A percentile compares a stretch with the other conserved stretches of the same genome.
phyloP scores from a whole-genome alignment of 2,329 filamentous ascomycete genomes.

The Chaetothyriales sp. region DNA sequence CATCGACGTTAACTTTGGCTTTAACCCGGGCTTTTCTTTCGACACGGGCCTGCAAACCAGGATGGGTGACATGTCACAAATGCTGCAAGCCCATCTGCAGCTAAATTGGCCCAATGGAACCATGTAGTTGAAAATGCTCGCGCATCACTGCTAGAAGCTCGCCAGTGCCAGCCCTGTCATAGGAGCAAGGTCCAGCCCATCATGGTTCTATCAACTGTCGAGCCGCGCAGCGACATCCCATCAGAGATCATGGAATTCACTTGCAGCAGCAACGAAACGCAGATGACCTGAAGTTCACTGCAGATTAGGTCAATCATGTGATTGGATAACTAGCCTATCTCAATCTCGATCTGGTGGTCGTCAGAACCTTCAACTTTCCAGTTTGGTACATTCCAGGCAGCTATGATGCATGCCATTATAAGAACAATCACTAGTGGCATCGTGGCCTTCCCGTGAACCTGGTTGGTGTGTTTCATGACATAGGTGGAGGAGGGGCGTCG shows the following conservation, averaged over 20 bases:
- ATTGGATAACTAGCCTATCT: not conserved
- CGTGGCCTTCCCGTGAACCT: not conserved
- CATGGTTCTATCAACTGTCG: too few relatives aligned
- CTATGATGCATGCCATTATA: not conserved
- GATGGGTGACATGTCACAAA: not conserved
- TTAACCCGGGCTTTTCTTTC: not conserved
- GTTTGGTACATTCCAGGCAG: not conserved
- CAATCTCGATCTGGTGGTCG: not conserved
- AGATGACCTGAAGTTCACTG: not conserved
- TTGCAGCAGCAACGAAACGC: not conserved
- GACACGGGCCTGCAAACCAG: not conserved
- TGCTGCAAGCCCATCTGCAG: too few relatives aligned
- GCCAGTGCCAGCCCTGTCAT: not conserved
- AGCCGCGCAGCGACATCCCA: too few relatives aligned
- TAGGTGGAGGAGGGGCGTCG: not conserved
- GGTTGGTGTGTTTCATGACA: not conserved
- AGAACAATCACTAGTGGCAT: not conserved
- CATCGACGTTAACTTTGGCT: not conserved
- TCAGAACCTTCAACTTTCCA: not conserved
- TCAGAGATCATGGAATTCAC: too few relatives aligned
- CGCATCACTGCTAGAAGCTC: not conserved
- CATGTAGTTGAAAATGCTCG: not conserved
- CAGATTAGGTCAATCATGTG: not conserved
- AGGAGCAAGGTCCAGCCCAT: too few relatives aligned
- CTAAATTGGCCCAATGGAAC: not conserved